Percentiles rank a stretch among this genome's conserved stretches.
Evolutionary conservation across 169 alveolate genomes (phyloP).

Genomic region (Cryptosporidium xiaoi): DNA sequence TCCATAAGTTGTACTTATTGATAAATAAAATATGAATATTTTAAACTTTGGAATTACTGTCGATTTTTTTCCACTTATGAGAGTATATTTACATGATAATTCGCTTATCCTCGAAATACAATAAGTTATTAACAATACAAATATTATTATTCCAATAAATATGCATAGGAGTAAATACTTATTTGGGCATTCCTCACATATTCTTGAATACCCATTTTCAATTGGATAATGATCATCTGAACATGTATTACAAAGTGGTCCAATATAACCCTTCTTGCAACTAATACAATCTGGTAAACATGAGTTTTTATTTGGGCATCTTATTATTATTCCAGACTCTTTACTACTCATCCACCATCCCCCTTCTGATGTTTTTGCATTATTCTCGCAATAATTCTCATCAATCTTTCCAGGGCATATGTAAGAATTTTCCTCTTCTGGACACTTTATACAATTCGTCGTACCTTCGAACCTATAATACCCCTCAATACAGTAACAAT

Average conservation of each 20-base stretch:
- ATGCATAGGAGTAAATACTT: not conserved
- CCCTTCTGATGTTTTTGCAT: constrained; percentile 11
- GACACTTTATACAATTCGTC: constrained; percentile 24
- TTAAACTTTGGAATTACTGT: constrained; percentile 45
- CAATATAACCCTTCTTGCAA: constrained; percentile 37
- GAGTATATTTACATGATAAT: constrained; percentile 39
- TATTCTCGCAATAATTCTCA: not conserved
- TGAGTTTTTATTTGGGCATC: constrained; percentile 44
- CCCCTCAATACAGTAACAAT: constrained; percentile 18
- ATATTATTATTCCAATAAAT: constrained; percentile 9
- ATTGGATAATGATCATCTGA: constrained; percentile 15
- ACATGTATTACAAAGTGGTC: constrained; percentile 63
- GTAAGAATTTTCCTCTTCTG: not conserved
- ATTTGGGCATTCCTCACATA: constrained; percentile 49
- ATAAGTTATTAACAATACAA: constrained; percentile 34
- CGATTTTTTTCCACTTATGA: constrained; percentile 34
- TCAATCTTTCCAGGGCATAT: constrained; percentile 45
- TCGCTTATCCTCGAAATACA: constrained; percentile 54
- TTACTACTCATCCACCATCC: constrained; percentile 50
- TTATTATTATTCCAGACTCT: constrained; percentile 25
- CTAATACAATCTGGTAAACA: constrained; percentile 33
- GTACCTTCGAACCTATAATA: constrained; percentile 46
- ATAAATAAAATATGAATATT: constrained; percentile 14
- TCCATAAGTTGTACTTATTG: constrained; percentile 45
- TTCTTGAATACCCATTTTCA: constrained; percentile 17